These are phyloP conservation scores for Heliamphora pulchella DNA, from an alignment of 179 eudicot species.

Conservation along the genomic window DNA sequence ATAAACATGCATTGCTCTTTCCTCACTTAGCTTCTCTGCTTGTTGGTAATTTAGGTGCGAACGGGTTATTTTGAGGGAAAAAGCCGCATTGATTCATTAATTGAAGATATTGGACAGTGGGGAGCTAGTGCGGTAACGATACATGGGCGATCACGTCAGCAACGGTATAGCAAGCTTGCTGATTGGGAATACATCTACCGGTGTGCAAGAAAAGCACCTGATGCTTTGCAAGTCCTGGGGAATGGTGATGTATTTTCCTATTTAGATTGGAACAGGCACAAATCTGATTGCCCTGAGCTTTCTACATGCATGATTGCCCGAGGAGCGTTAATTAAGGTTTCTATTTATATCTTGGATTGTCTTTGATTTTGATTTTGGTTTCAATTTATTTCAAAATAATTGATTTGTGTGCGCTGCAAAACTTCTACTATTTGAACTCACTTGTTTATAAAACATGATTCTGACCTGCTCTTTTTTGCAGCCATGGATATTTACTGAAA, in stretches of 20 bases:
- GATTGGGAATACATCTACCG: conserved; percentile 81
- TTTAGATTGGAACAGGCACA: conserved; percentile 74
- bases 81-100: conserved; percentile 67
- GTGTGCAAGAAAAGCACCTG: conserved; percentile 67
- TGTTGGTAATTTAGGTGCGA: conserved; percentile 49
- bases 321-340: conserved; percentile 90
- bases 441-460: conserved; percentile 10
- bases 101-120: conserved; percentile 71
- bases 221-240: conserved; percentile 65
- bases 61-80: conserved; percentile 87
- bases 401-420: not conserved
- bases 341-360: conserved; percentile 12
- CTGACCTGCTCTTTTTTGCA: conserved; percentile 28
- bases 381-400: not conserved
- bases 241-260: conserved; percentile 93
- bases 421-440: not conserved
- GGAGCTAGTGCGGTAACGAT: conserved; percentile 88
- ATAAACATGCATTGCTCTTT: not conserved
- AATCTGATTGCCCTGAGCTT: conserved; percentile 77
- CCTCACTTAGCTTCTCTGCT: conserved; percentile 1
- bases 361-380: not conserved
- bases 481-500: conserved; percentile 99
- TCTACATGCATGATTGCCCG: conserved; percentile 92
- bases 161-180: conserved; percentile 93
- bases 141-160: conserved; percentile 95